A percentile compares a stretch with the other conserved stretches of the same genome.
These are phyloP conservation scores for Acacia pycnantha DNA, from an alignment of 331 rosid genomes.

Conservation along the genomic window DNA sequence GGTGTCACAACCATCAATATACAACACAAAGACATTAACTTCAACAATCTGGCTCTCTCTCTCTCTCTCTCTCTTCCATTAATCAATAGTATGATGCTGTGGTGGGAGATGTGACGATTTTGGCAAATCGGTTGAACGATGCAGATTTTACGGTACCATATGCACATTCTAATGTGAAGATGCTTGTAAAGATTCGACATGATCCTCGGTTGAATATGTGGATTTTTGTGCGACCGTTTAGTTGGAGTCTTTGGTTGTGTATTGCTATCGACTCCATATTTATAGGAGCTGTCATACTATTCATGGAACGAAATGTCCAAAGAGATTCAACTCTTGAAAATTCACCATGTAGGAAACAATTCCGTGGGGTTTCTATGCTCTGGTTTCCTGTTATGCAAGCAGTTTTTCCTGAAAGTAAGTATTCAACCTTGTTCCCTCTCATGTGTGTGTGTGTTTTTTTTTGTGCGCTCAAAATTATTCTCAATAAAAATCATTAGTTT, in stretches of 20 bases:
- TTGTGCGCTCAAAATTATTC: no score
- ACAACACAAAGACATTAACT: not conserved
- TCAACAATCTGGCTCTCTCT: not conserved
- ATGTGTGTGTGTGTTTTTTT: no score
- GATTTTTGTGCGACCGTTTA: not conserved
- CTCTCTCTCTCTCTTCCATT: not conserved
- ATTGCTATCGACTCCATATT: not conserved
- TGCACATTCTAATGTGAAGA: not conserved
- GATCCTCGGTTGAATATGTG: not conserved
- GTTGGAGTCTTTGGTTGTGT: not conserved
- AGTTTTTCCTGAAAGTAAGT: not conserved
- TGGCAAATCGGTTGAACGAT: not conserved
- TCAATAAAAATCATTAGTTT: no score
- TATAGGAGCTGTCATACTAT: not conserved
- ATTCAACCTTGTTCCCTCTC: not conserved
- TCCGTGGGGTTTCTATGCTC: not conserved
- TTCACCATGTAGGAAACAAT: not conserved
- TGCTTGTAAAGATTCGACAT: not conserved
- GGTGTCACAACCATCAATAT: not conserved
- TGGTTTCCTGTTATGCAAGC: not conserved
- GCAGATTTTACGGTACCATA: not conserved
- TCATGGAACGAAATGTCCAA: not conserved
- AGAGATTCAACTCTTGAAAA: not conserved
- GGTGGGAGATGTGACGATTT: constrained; percentile 5
- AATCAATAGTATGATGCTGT: not conserved